Percentiles rank a stretch among this genome's conserved stretches.
Evolutionary conservation across 257 asterid species (phyloP).

Genomic region (Ilex aquifolium): DNA sequence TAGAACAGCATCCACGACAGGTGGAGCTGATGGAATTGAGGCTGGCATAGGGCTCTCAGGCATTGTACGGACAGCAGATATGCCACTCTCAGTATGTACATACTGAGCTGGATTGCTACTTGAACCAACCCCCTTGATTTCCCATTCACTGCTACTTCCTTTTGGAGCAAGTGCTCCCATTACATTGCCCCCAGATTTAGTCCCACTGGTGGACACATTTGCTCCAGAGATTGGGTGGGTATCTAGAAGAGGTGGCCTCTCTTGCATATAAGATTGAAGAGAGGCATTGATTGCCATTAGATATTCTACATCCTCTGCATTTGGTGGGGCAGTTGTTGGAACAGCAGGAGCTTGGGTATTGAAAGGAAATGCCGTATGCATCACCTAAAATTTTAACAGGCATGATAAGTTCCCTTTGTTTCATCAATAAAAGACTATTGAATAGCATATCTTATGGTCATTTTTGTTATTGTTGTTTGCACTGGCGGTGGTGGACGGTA

Average conservation of each 20-base stretch:
- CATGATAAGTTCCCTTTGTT: not conserved
- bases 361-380: constrained; percentile 48
- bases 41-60: constrained; percentile 23
- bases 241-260: constrained; percentile 21
- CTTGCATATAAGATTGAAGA: constrained; percentile 40
- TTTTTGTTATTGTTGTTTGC: not conserved
- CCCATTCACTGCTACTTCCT: constrained; percentile 25
- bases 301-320: constrained; percentile 49
- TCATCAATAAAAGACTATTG: not conserved
- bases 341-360: constrained; percentile 31
- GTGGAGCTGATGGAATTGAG: constrained; percentile 65
- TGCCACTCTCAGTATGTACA: constrained; percentile 11
- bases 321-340: constrained; percentile 53
- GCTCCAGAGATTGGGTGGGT: constrained; percentile 27
- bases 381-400: constrained; percentile 38
- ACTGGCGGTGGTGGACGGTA: not conserved
- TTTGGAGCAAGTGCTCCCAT: constrained; percentile 27
- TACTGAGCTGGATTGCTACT: constrained; percentile 21
- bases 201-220: constrained; percentile 32
- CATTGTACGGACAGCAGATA: constrained; percentile 21
- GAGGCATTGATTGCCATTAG: constrained; percentile 68
- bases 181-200: constrained; percentile 16
- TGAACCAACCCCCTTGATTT: constrained; percentile 26
- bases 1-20: constrained; percentile 16
- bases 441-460: not conserved